phyloP scores from a whole-genome alignment of 73 alveolate species.

The Symbiodinium natans region DNA sequence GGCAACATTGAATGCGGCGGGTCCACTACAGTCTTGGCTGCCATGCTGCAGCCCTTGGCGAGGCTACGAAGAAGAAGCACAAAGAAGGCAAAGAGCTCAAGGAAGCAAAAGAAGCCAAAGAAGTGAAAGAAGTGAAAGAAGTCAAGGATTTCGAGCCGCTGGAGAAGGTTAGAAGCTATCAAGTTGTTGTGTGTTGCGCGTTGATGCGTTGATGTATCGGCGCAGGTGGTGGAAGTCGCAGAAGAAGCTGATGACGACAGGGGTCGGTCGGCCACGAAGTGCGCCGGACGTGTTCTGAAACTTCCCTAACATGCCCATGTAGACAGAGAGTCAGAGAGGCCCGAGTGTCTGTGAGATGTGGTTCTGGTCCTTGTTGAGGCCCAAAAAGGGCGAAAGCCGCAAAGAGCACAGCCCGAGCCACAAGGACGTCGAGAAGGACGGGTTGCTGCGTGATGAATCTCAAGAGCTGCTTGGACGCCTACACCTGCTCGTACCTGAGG shows the following conservation, averaged over 20 bases:
- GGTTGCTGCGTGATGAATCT: not conserved
- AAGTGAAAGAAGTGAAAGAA: not conserved
- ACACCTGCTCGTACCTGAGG: not conserved
- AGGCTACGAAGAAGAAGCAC: not conserved
- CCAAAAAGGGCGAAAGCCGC: not conserved
- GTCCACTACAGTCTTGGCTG: too few relatives aligned
- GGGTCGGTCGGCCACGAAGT: not conserved
- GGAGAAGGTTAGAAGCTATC: too few relatives aligned
- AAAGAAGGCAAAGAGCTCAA: not conserved
- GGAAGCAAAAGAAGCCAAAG: not conserved
- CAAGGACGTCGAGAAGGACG: not conserved
- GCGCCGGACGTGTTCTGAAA: not conserved
- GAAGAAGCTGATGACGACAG: not conserved
- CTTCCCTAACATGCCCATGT: not conserved
- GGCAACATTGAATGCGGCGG: too few relatives aligned
- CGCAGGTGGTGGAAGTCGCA: not conserved
- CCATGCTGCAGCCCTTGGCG: too few relatives aligned
- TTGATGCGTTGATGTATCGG: too few relatives aligned
- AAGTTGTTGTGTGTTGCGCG: too few relatives aligned
- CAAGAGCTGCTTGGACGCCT: not conserved
- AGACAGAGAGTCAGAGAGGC: not conserved
- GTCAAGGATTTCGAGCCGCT: too few relatives aligned
- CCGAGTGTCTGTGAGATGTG: not conserved
- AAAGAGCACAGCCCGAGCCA: too few relatives aligned
- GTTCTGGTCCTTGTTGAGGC: not conserved